Base-by-base conservation (phyloP, 2,329 filamentous ascomycete species). In the Diaporthe sp. region DNA sequence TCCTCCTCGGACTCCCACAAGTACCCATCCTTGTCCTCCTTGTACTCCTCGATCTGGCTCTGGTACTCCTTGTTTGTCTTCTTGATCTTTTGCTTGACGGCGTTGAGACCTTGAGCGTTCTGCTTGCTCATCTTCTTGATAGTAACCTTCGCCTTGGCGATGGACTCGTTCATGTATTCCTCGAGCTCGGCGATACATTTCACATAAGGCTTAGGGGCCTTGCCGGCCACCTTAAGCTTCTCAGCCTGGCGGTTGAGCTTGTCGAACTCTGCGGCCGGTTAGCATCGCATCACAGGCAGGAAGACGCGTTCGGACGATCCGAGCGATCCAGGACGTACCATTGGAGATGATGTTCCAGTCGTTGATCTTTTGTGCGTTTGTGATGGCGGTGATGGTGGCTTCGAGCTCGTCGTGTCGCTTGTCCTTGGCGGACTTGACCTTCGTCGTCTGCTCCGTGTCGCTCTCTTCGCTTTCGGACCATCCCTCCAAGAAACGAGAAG, bases 91-190 rank as follows among this genome's bases (percentile, higher is more conserved):
- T 99, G 97, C 88, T 98, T 98, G 82, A 98, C 94, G 78, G 96
- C 95, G 85, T 98, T 99, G 82, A 99, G 91, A 82, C 96, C 95
- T 86, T 95, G 95, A 79, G 95, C 94, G 83, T 96, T 97, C 83
- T 93, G 97, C 77, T 96, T 95, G 87, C 98, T 99, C 96, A 98
- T 98, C 91, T 98, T 98, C 92, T 98, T 98, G 78, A 93, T 92
- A 3, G 94, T 94, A 80, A 97, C 94, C 89, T 99, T 99, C 84
- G 98, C 95, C 90, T 98, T 98, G 81, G 95, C 92, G 79, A 98
- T 91, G 34, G 96, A 93, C 88, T 99, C 97, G 83, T 96, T 96
- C 90, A 98, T 94, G 83, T 94, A 92, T 81, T 98, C 96, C 87
- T 99, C 97, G 79, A 99, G 90, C 83, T 99, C 96, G 81, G 96